Evolutionary conservation across 2,329 filamentous ascomycete species (phyloP).

Genomic region (Xylariales sp.): DNA sequence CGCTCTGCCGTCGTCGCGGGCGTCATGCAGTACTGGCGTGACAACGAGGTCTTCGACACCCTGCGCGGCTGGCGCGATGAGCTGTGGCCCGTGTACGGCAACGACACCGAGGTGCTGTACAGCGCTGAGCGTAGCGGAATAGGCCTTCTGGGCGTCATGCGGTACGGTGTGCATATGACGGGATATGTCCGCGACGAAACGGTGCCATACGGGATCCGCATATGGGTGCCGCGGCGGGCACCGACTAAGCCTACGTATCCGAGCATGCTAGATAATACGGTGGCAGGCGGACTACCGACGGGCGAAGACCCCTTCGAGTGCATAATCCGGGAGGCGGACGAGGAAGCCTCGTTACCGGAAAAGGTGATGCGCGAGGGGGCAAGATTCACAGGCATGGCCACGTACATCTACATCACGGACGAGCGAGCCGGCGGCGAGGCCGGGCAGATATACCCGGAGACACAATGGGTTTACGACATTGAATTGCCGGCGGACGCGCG

Average conservation of each 20-base stretch:
- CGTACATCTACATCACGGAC: constrained; percentile 86
- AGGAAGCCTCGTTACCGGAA: constrained; percentile 86
- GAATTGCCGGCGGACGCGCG: constrained; percentile 75
- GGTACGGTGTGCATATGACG: constrained; percentile 85
- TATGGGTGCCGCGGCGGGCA: constrained; percentile 87
- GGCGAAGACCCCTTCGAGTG: constrained; percentile 85
- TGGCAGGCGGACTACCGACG: constrained; percentile 83
- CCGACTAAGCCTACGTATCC: constrained; percentile 86
- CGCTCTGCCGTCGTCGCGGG: constrained; percentile 68
- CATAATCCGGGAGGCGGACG: constrained; percentile 84
- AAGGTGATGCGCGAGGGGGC: constrained; percentile 71
- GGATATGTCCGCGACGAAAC: constrained; percentile 70
- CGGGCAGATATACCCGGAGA: constrained; percentile 87
- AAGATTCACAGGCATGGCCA: constrained; percentile 74
- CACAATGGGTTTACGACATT: constrained; percentile 91
- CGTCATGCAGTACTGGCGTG: constrained; percentile 75
- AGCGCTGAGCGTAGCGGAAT: constrained; percentile 81
- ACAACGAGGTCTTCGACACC: constrained; percentile 77
- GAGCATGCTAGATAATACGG: constrained; percentile 94
- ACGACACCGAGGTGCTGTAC: constrained; percentile 71
- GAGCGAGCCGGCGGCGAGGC: constrained; percentile 81
- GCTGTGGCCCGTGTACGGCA: constrained; percentile 81
- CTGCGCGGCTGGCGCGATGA: constrained; percentile 85
- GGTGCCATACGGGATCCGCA: constrained; percentile 68
- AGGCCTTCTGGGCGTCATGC: constrained; percentile 78